Conservation (phyloP, 805 yeast species). For the Brettanomyces anomalus region DNA sequence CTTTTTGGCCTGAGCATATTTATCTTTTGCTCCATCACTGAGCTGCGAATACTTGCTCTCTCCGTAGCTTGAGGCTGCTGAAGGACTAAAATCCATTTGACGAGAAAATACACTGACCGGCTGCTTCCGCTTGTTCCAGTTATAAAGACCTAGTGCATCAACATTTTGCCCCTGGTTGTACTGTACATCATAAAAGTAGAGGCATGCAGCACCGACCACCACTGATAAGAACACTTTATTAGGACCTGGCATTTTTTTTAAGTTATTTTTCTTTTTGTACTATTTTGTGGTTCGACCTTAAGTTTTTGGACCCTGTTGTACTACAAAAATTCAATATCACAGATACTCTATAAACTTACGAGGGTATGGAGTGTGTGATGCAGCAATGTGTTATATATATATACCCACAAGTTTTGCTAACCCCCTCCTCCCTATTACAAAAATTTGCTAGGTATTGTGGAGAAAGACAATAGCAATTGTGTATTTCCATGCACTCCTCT, state of each 20-base stretch:
- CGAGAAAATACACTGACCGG: slow-evolving; percentile 10
- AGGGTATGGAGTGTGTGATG: too few species aligned
- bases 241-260: not conserved
- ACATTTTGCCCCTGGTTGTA: slow-evolving; percentile 17
- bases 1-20: slow-evolving; percentile 3
- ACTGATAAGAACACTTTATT: slow-evolving; percentile 2
- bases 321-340: too few species aligned
- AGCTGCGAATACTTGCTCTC: not conserved
- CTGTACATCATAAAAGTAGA: slow-evolving; percentile 21
- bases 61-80: not conserved
- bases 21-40: slow-evolving; percentile 11
- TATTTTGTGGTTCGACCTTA: too few species aligned
- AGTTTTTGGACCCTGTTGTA: too few species aligned
- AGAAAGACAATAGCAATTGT: too few species aligned
- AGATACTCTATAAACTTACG: too few species aligned
- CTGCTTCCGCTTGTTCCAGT: slow-evolving; percentile 20
- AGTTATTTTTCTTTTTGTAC: too few species aligned
- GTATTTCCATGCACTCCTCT: too few species aligned
- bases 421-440: too few species aligned
- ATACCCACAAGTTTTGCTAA: too few species aligned
- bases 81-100: not conserved
- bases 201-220: slow-evolving; percentile 21
- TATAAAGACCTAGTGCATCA: slow-evolving; percentile 19
- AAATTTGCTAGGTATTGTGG: too few species aligned
- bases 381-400: too few species aligned